These are phyloP conservation scores for Ogataea naganishii DNA, from an alignment of 805 yeast species.

Conservation along the genomic window DNA sequence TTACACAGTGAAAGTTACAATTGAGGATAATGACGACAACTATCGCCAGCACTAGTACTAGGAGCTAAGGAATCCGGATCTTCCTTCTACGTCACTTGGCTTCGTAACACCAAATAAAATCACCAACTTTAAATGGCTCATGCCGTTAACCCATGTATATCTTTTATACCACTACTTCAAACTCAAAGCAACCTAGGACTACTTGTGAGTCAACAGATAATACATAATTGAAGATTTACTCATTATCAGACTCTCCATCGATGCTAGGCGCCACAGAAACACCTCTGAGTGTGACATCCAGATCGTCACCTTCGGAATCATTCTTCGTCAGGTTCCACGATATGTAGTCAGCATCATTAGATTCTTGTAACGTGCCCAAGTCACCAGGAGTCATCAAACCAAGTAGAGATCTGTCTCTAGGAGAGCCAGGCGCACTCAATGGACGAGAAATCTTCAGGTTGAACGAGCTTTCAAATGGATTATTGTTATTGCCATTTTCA, in stretches of 20 bases:
- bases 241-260: constrained; percentile 17
- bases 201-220: too few species aligned
- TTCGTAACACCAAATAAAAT: too few species aligned
- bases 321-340: constrained; percentile 39
- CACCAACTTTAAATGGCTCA: too few species aligned
- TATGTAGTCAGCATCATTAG: constrained; percentile 76
- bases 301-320: constrained; percentile 25
- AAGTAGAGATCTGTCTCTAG: constrained; percentile 53
- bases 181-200: too few species aligned
- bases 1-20: too few species aligned
- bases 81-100: too few species aligned
- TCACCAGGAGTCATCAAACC: constrained; percentile 94
- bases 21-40: too few species aligned
- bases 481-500: constrained; percentile 13
- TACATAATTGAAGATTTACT: constrained; percentile 1
- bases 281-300: constrained; percentile 27
- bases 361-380: constrained; percentile 91
- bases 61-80: too few species aligned
- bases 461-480: constrained; percentile 28
- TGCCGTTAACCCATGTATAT: too few species aligned
- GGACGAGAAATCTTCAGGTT: constrained; percentile 80
- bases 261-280: constrained; percentile 28
- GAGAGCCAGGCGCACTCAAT: constrained; percentile 95
- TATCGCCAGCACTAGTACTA: too few species aligned
- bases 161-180: too few species aligned